Base-by-base conservation (phyloP, 768 basidiomycete species). In the Galerina marginata region DNA sequence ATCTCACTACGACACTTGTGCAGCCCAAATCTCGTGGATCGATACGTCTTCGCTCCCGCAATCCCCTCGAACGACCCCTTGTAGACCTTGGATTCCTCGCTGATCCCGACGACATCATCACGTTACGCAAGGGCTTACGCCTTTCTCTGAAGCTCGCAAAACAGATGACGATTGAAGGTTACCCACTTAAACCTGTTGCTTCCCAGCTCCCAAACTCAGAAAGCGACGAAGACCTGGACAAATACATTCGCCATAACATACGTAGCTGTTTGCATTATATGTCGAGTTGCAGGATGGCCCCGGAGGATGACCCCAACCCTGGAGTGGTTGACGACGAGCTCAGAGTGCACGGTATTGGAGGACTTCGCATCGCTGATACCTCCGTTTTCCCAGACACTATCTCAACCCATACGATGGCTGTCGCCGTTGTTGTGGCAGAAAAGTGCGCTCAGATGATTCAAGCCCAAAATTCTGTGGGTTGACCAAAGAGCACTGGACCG, bases 261-360 rank as follows among this genome's bases (percentile, higher is more conserved):
- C n/a, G 56, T 1, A 43, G 15, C 39, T 37, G 29, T 29, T 49
- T 37, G 3, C 45, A 56, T n/a, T 57, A 48, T 49, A 37, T 16
- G 6, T 57, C 9, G 1, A 49, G 37, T 7, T 57, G 47, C 10
- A 16, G 56, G 6, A 56, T 39, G 38, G 46, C 56, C 15, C 46
- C 56, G 1, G 47, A 49, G 38, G 26, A 57, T 3, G 56, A 48
- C 9, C 36, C 20, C 6, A 45, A 7, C 29, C 56, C 56, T 38
- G 38, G 46, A 14, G 47, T 49, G 20, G 56, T 56, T 6, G 55
- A 56, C 20, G 55, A 56, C 29, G 45, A 56, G 37, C 55, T 56
- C 9, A 16, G 55, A 2, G 55, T 56, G 12, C 44, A 47, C 14
- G 55, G 55, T 2, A 11, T 48, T 37, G 23, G 40, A 7, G 20